Percentiles rank a stretch among this genome's conserved stretches.
Evolutionary conservation across 1,139 yeast genomes (phyloP).

Genomic region (Yamadazyma diddensiae): DNA sequence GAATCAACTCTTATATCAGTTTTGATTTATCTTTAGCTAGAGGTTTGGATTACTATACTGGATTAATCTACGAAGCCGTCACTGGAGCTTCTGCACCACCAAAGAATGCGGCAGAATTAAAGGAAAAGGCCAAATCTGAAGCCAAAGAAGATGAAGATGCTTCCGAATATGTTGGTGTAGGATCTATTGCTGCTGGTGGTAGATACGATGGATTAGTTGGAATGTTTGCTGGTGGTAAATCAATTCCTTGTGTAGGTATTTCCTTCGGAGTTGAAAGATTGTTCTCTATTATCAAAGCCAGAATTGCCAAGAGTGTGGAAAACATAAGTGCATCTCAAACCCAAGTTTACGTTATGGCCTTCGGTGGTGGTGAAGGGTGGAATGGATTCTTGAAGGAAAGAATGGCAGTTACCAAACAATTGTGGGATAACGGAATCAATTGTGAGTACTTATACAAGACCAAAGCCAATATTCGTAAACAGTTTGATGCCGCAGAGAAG

Average conservation of each 20-base stretch:
- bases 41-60: conserved; percentile 96
- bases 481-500: conserved; percentile 96
- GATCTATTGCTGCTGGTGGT: conserved; percentile 98
- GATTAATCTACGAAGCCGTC: conserved; percentile 93
- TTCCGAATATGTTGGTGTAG: conserved; percentile 95
- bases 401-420: conserved; percentile 73
- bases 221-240: conserved; percentile 91
- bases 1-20: conserved; percentile 59
- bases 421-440: conserved; percentile 89
- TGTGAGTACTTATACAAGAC: conserved; percentile 88
- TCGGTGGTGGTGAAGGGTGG: conserved; percentile 98
- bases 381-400: conserved; percentile 88
- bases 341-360: conserved; percentile 94
- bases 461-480: conserved; percentile 92
- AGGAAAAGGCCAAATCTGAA: conserved; percentile 51
- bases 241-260: conserved; percentile 95
- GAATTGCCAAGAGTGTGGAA: conserved; percentile 54
- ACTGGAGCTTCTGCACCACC: conserved; percentile 96
- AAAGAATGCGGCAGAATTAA: conserved; percentile 62
- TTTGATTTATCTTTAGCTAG: conserved; percentile 94
- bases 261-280: conserved; percentile 96
- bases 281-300: conserved; percentile 82
- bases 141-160: conserved; percentile 62
- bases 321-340: conserved; percentile 78
- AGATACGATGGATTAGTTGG: conserved; percentile 95